Base-by-base conservation (phyloP, 2,329 filamentous ascomycete genomes). In the Thyridium curvatum region DNA sequence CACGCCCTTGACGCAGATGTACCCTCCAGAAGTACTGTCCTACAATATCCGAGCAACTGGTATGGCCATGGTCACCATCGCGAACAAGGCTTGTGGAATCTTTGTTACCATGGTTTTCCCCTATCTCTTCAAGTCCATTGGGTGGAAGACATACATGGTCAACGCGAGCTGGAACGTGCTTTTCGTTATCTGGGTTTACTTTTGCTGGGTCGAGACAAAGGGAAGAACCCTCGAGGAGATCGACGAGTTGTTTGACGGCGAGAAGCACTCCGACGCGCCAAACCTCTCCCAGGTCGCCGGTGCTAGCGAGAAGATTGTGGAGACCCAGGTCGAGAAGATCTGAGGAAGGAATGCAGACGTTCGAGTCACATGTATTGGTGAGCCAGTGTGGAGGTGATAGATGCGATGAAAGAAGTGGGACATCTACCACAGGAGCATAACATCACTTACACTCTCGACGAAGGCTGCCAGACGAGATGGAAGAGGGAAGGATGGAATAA, bases 81-180 rank as follows among this genome's bases (percentile, higher is more conserved):
- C 44, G 15, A 39, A 58, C 8, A 61, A 60, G 18, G 43, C 42
- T 60, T 17, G 56, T 53, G 56, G 56, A 39, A 39, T 52, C 44
- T 9, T 4, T 14, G n/a, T 4, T 3, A 40, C 35, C 6, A n/a
- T 17, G 4, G n/a, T 26, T 12, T 21, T 41, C 13, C 12, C 13
- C 39, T 14, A 42, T 13, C 3, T 31, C 16, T 17, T 30, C 6
- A 28, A 37, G 16, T 16, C 34, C 39, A 67, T 69, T 14, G 65
- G 64, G 2, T 70, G 63, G 63, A 66, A 62, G 43, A 64, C 63
- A 53, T 72, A 67, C 42, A 66, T 72, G 48, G 57, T 72, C 38
- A 72, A 71, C 40, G 67, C 53, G 3, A 56, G 55, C 1, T 66
- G 60, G 56, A 62, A 40, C 18, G n/a, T 40, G 4, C 17, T 42